phyloP scores from a whole-genome alignment of 2,329 filamentous ascomycete genomes.

The Diaporthe batatas region DNA sequence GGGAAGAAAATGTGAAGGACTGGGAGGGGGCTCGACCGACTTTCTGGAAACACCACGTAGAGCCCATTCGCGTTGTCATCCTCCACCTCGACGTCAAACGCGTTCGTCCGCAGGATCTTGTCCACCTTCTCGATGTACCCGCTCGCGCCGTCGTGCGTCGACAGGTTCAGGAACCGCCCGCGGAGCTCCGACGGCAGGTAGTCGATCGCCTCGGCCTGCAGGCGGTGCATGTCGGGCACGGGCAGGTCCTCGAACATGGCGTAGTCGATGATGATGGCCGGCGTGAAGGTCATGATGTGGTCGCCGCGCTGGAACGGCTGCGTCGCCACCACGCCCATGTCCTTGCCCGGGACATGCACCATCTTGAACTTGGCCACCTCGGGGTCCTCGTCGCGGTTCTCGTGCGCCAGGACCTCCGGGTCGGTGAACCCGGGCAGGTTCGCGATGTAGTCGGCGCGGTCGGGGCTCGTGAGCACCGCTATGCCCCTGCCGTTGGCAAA shows the following conservation, averaged over 20 bases:
- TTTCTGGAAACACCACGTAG: slow-evolving; percentile 56
- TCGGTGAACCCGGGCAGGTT: slow-evolving; percentile 49
- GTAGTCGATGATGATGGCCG: slow-evolving; percentile 57
- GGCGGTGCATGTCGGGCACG: slow-evolving; percentile 45
- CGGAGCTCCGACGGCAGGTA: slow-evolving; percentile 51
- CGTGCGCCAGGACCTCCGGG: slow-evolving; percentile 43
- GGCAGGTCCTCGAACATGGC: slow-evolving; percentile 51
- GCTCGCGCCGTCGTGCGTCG: slow-evolving; percentile 50
- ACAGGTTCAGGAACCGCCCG: slow-evolving; percentile 52
- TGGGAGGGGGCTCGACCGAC: slow-evolving; percentile 42
- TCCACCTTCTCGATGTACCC: slow-evolving; percentile 50
- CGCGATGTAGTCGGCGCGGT: slow-evolving; percentile 50
- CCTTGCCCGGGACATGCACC: slow-evolving; percentile 55
- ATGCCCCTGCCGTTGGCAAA: slow-evolving; percentile 56
- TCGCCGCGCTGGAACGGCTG: slow-evolving; percentile 53
- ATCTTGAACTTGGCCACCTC: slow-evolving; percentile 49
- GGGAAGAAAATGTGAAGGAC: background rate
- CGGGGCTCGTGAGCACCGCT: slow-evolving; percentile 53
- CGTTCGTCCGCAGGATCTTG: slow-evolving; percentile 55
- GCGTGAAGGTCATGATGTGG: slow-evolving; percentile 55
- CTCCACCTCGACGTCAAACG: slow-evolving; percentile 54
- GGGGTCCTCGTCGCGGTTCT: slow-evolving; percentile 49
- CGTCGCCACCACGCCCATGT: slow-evolving; percentile 54
- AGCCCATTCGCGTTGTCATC: slow-evolving; percentile 51
- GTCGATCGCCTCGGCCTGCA: slow-evolving; percentile 52